phyloP scores from a whole-genome alignment of 164 flowering plant species.

The Magnolia officinalis region DNA sequence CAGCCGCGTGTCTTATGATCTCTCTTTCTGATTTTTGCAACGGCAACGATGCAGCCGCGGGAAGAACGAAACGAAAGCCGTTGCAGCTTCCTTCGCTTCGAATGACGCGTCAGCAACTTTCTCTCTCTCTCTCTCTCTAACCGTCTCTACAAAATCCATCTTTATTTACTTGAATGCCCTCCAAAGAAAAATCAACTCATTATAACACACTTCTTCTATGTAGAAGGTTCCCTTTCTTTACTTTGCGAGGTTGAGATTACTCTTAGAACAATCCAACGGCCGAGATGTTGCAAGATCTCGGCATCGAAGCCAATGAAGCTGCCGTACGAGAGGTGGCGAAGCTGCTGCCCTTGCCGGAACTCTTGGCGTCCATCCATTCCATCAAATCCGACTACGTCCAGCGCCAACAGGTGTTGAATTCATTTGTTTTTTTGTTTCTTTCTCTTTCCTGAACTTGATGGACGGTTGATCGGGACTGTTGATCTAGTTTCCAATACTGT shows the following conservation, averaged over 20 bases:
- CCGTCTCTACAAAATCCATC: too few relatives aligned
- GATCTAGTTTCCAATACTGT: background rate
- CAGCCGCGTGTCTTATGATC: too few relatives aligned
- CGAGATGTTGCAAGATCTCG: constrained; percentile 84
- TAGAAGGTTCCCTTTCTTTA: too few relatives aligned
- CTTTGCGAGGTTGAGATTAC: background rate
- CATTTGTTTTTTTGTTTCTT: background rate
- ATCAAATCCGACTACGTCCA: constrained; percentile 85
- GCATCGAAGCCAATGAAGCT: constrained; percentile 91
- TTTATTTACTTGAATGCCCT: too few relatives aligned
- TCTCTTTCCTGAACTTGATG: background rate
- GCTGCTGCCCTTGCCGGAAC: constrained; percentile 82
- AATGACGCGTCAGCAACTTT: too few relatives aligned
- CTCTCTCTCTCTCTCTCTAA: too few relatives aligned
- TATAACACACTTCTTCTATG: too few relatives aligned
- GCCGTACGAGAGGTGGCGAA: constrained; percentile 95
- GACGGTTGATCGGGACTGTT: background rate
- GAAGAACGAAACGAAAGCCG: too few relatives aligned
- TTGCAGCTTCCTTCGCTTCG: too few relatives aligned
- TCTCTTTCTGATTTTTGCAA: too few relatives aligned
- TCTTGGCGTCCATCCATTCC: constrained; percentile 66
- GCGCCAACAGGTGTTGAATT: constrained; percentile 71
- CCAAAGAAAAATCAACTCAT: too few relatives aligned
- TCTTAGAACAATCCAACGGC: background rate
- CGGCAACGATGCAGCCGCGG: too few relatives aligned